Evolutionary conservation across 2,329 filamentous ascomycete genomes (phyloP), one percentile per base, ranked within the genome.

Genomic region (Epichloe glyceriae): DNA sequence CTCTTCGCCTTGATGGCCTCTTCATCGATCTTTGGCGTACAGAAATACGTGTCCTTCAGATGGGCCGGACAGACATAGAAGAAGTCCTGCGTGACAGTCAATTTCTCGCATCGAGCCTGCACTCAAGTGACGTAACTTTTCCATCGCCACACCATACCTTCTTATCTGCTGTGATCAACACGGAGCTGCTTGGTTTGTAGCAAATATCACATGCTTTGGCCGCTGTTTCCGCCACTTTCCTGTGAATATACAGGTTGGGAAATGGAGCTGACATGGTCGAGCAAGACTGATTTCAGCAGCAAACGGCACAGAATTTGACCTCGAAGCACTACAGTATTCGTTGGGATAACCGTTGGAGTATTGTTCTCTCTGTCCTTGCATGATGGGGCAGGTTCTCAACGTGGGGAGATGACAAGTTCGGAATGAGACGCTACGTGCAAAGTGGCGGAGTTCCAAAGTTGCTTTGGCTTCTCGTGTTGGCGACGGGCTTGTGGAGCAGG

Each of bases 11-110:
- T 76, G 61, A 79, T 61, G 53, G 83, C 72, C 56, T 78, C 83
- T 49, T 82, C 78, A 60, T 90, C 85, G 53, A 86, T 74, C 53
- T 85, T 83, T 53, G 87, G 83, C 60, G 76, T 73, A 62, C 86
- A 91, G 65, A 96, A 97, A 40, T 85, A 80, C 34, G 73, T 74
- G 62, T 97, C 93, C 61, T 85, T 87, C 8, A 97, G 72, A 67
- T 98, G 93, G 34, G 77, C 73, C 5, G 82, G 75, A 60, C 93
- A 98, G 43, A 94, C 79, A 64, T 94, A 96, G 71, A 98, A 97
- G 69, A 89, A 94, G 64, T 95, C 89, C 75, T 67, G 49, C 37
- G 8, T 6, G 4, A 3, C 10, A 10, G 47, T 54, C 33, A 53
- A 42, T 22, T 17, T 15, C 40, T 20, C 30, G n/a, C 26, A 12